phyloP scores from a whole-genome alignment of 208 protist species.

The Leishmania martiniquensis region DNA sequence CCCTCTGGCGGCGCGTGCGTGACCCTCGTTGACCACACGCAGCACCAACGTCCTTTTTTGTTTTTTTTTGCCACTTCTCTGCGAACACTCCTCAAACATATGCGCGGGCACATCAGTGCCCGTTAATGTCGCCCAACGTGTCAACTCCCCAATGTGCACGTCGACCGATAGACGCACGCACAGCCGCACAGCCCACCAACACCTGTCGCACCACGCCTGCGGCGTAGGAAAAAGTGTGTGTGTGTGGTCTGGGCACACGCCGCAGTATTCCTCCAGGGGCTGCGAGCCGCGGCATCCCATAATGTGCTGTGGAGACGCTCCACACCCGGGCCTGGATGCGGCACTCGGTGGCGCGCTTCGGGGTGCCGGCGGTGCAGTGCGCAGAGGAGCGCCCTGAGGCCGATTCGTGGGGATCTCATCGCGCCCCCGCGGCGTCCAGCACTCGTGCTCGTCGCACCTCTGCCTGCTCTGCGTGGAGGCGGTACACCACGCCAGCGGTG shows the following conservation, averaged over 20 bases:
- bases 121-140: not conserved
- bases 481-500: not conserved
- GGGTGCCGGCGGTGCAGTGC: too few relatives aligned
- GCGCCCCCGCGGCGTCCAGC: not conserved
- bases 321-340: not conserved
- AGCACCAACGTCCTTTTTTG: too few relatives aligned
- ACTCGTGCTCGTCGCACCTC: not conserved
- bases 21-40: not conserved
- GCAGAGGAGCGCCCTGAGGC: too few relatives aligned
- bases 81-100: not conserved
- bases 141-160: not conserved
- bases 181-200: not conserved
- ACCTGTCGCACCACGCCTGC: not conserved
- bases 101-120: not conserved
- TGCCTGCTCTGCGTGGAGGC: not conserved
- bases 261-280: not conserved
- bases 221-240: too few relatives aligned
- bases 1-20: not conserved
- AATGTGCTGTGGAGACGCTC: not conserved
- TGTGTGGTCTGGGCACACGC: not conserved
- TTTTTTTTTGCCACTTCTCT: not conserved
- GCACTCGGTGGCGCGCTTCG: not conserved
- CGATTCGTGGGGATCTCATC: too few relatives aligned
- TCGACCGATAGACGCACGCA: not conserved
- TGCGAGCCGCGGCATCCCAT: not conserved